These are phyloP conservation scores for Mycena amicta DNA, from an alignment of 768 basidiomycete species.

Conservation along the genomic window DNA sequence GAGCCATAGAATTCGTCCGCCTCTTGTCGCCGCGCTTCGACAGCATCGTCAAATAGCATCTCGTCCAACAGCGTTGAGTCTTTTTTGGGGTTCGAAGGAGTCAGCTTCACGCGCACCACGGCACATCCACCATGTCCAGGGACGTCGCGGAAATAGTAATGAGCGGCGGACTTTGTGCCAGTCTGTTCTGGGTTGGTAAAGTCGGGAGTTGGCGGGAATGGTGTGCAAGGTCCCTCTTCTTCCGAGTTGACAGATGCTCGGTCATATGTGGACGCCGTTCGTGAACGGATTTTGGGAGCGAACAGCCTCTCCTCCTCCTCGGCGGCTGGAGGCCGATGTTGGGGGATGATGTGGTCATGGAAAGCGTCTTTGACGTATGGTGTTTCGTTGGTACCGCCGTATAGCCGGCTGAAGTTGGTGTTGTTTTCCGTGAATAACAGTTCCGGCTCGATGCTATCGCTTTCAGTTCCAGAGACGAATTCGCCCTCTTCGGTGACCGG, in stretches of 20 bases:
- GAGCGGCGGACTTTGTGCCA: conserved; percentile 93
- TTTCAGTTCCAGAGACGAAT: conserved; percentile 62
- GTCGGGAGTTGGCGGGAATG: conserved; percentile 50
- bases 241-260: conserved; percentile 44
- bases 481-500: conserved; percentile 77
- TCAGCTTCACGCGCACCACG: conserved; percentile 92
- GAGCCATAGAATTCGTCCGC: conserved; percentile 94
- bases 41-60: conserved; percentile 79
- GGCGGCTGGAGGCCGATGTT: conserved; percentile 67
- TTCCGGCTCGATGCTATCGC: conserved; percentile 76
- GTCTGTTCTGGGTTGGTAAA: conserved; percentile 86
- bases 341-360: conserved; percentile 93
- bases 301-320: conserved; percentile 52
- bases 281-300: conserved; percentile 49
- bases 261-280: conserved; percentile 49
- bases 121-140: conserved; percentile 92
- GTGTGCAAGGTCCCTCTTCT: conserved; percentile 61
- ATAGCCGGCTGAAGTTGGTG: conserved; percentile 91
- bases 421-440: conserved; percentile 97
- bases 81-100: conserved; percentile 70
- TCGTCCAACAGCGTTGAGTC: conserved; percentile 88
- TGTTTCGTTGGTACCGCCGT: conserved; percentile 82
- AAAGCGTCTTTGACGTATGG: conserved; percentile 95
- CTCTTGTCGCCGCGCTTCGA: conserved; percentile 90
- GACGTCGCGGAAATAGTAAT: conserved; percentile 85